These are phyloP conservation scores for Lunasporangiospora selenospora DNA, from an alignment of 192 early-diverging fungal species.

Conservation along the genomic window DNA sequence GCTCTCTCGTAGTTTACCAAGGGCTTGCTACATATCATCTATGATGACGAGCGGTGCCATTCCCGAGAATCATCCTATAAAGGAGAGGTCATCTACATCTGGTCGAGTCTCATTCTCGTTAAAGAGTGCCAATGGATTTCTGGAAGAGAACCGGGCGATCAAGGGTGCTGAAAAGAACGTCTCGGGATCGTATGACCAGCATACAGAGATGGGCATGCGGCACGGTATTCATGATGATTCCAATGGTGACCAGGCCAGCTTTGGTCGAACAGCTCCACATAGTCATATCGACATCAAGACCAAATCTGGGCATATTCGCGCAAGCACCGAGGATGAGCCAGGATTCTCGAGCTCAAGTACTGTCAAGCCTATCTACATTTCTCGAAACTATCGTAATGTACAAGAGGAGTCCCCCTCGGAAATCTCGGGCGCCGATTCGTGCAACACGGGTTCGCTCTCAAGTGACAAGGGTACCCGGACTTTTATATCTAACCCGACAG, in stretches of 20 bases:
- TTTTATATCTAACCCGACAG: constrained; percentile 26
- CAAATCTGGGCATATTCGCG: constrained; percentile 17
- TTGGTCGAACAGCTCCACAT: constrained; percentile 18
- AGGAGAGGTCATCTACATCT: constrained; percentile 7
- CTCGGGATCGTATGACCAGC: constrained; percentile 16
- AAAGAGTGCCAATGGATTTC: constrained; percentile 30
- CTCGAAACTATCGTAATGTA: constrained; percentile 13
- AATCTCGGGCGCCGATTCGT: constrained; percentile 25
- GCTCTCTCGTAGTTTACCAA: constrained; percentile 46
- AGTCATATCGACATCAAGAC: constrained; percentile 32
- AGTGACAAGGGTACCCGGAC: constrained; percentile 38
- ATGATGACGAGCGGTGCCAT: constrained; percentile 8
- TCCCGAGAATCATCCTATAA: constrained; percentile 17
- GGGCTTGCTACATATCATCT: constrained; percentile 20
- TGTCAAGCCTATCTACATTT: constrained; percentile 58
- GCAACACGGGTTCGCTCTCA: constrained; percentile 42
- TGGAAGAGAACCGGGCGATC: constrained; percentile 31
- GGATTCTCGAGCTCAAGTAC: constrained; percentile 55
- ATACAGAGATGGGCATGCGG: constrained; percentile 8
- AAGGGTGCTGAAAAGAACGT: constrained; percentile 10
- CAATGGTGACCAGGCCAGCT: constrained; percentile 9
- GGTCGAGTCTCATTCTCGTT: constrained; percentile 37
- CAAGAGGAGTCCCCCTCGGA: constrained; percentile 21
- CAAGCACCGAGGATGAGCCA: constrained; percentile 56
- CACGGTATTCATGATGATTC: constrained; percentile 12